Evolutionary conservation across 2,329 filamentous ascomycete species (phyloP).

Genomic region (Aspergillus floridensis): DNA sequence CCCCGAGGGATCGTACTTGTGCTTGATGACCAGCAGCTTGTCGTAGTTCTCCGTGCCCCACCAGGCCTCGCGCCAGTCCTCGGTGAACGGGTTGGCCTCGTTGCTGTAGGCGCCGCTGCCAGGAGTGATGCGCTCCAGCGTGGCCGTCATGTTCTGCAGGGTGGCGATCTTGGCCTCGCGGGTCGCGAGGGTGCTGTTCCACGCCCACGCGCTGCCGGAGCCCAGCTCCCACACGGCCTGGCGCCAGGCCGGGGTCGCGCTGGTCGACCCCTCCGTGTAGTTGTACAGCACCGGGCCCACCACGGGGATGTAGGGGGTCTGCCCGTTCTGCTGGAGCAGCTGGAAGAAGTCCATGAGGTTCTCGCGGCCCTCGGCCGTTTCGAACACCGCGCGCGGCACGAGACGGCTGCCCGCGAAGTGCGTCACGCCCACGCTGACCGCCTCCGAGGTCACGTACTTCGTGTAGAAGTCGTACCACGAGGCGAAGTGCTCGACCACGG

Average conservation of each 20-base stretch:
- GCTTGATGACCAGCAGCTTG: conserved; percentile 17
- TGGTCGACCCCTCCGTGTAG: conserved; percentile 18
- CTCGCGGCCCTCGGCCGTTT: conserved; percentile 13
- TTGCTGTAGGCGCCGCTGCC: conserved; percentile 20
- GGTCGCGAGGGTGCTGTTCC: conserved; percentile 17
- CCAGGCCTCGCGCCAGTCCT: conserved; percentile 19
- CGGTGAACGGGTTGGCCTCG: conserved; percentile 20
- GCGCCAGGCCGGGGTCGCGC: conserved; percentile 20
- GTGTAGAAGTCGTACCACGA: conserved; percentile 21
- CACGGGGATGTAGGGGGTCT: conserved; percentile 18
- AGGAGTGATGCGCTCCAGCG: conserved; percentile 17
- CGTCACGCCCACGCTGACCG: conserved; percentile 18
- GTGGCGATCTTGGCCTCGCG: conserved; percentile 12
- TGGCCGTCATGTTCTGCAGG: conserved; percentile 12
- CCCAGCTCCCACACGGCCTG: conserved; percentile 19
- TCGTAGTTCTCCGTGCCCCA: conserved; percentile 21
- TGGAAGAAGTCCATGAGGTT: conserved; percentile 16
- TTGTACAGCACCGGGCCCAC: conserved; percentile 19
- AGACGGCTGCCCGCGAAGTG: conserved; percentile 20
- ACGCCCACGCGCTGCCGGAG: conserved; percentile 12
- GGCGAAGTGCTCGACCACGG: conserved; percentile 15
- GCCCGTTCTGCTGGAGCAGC: conserved; percentile 7
- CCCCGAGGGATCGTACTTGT: conserved; percentile 19
- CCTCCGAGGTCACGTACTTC: conserved; percentile 16
- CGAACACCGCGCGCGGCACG: conserved; percentile 17